These are phyloP conservation scores for Graphilbum fragrans DNA, from an alignment of 2,329 filamentous ascomycete species.

Conservation along the genomic window DNA sequence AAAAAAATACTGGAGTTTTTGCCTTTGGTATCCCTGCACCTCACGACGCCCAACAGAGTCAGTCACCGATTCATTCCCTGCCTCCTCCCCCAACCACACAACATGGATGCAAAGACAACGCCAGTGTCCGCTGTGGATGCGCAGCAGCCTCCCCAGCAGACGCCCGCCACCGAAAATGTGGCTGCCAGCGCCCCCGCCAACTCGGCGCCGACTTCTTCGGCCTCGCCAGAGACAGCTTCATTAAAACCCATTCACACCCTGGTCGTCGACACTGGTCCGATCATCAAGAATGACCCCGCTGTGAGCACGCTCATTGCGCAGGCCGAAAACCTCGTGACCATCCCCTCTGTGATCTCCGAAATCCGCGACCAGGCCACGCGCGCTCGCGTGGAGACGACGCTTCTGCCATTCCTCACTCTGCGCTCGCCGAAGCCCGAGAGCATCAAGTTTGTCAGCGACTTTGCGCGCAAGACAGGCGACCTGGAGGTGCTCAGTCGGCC, in stretches of 20 bases:
- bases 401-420: slow-evolving; percentile 74
- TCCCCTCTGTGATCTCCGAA: slow-evolving; percentile 76
- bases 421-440: slow-evolving; percentile 65
- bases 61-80: too few species aligned
- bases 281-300: slow-evolving; percentile 85
- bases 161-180: too few species aligned
- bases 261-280: slow-evolving; percentile 79
- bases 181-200: too few species aligned
- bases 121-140: too few species aligned
- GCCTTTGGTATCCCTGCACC: too few species aligned
- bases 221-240: too few species aligned
- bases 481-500: slow-evolving; percentile 75
- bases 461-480: slow-evolving; percentile 83
- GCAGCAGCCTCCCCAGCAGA: too few species aligned
- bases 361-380: slow-evolving; percentile 78
- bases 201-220: too few species aligned
- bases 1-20: too few species aligned
- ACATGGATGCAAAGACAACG: too few species aligned
- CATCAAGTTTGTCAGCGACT: slow-evolving; percentile 67
- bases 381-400: slow-evolving; percentile 67
- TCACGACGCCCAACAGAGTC: too few species aligned
- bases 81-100: too few species aligned
- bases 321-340: slow-evolving; percentile 67
- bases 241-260: slow-evolving; percentile 68
- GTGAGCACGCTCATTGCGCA: slow-evolving; percentile 70